Base-by-base conservation (phyloP, 2,329 filamentous ascomycete genomes). In the Colletotrichum tofieldiae region DNA sequence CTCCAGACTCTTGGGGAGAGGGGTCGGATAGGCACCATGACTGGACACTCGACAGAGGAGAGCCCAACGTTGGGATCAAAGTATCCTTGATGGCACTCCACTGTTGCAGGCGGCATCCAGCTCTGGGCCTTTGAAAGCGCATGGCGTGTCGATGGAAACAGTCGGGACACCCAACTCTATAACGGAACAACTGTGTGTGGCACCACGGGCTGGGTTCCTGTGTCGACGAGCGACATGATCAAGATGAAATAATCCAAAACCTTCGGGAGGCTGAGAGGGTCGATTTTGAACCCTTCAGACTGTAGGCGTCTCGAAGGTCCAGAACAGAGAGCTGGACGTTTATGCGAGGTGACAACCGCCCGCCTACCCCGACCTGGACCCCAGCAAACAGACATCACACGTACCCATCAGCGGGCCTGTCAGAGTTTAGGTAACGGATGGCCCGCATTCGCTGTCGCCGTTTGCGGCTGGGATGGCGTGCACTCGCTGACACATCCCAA, bases 381-480 rank as follows among this genome's bases (percentile, higher is more conserved):
- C 26, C n/a, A 45, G 56, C 41, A 43, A 43, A 49, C 39, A 55
- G n/a, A 14, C 32, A 64, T 69, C 32, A 64, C 51, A 58, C 43
- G 37, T 51, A 23, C n/a, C 41, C 26, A 51, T 23, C 35, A 20
- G 58, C 45, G 43, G 23, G 59, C n/a, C 45, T 20, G 32, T 59
- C 39, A 43, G 29, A 45, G 14, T 41, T 41, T 54, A 20, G 29
- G 26, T 32, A 60, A 61, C 26, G 65, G 52, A 39, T 23, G 52
- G 35, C 51, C n/a, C 16, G 14, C 35, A 47, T 37, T 49, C 23
- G 49, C 45, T 35, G 14, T 32, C 14, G 47, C 70, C 66, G 66
- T 65, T 70, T 72, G 65, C 70, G 54, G 65, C 49, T 55, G 52
- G 26, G 3, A 51, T 72, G 58, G 58, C 54, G 70, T 49, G 23